These are phyloP conservation scores for Aspergillus coremiiformis DNA, from an alignment of 495 filamentous ascomycete species.

Conservation along the genomic window DNA sequence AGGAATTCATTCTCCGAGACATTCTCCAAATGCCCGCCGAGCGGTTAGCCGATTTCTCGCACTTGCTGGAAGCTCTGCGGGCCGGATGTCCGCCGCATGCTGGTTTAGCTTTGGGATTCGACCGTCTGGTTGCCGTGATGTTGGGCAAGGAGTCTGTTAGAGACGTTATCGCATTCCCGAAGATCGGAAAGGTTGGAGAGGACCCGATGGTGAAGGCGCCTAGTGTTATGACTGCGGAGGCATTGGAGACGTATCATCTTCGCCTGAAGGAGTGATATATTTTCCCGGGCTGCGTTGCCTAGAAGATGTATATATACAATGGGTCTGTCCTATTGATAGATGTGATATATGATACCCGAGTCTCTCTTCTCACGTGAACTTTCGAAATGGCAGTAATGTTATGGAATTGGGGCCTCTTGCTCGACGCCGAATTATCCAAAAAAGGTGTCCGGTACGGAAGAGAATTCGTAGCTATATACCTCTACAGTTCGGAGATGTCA, in stretches of 20 bases:
- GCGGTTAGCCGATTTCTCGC: conserved; percentile 68
- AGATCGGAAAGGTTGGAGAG: conserved; percentile 72
- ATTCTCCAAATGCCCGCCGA: conserved; percentile 60
- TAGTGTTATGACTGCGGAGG: conserved; percentile 50
- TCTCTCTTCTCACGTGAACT: conserved; percentile 2
- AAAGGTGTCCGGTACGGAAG: background rate
- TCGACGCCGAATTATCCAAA: background rate
- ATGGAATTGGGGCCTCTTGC: background rate
- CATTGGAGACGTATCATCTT: conserved; percentile 63
- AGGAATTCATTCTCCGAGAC: conserved; percentile 76
- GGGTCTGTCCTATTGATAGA: conserved; percentile 7
- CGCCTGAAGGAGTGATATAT: conserved; percentile 19
- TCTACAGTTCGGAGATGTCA: conserved; percentile 1
- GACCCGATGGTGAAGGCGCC: conserved; percentile 77
- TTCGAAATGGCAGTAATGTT: background rate
- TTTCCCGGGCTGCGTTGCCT: background rate
- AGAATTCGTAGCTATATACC: background rate
- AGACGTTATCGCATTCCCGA: conserved; percentile 96
- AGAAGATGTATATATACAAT: background rate
- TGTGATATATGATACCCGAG: conserved; percentile 7
- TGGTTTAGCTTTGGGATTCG: conserved; percentile 86
- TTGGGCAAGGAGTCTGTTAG: conserved; percentile 64
- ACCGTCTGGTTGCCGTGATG: conserved; percentile 79
- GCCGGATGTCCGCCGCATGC: conserved; percentile 97
- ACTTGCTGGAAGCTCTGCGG: conserved; percentile 72